phyloP scores from a whole-genome alignment of 2,329 filamentous ascomycete species.

The Verticillium albo-atrum region DNA sequence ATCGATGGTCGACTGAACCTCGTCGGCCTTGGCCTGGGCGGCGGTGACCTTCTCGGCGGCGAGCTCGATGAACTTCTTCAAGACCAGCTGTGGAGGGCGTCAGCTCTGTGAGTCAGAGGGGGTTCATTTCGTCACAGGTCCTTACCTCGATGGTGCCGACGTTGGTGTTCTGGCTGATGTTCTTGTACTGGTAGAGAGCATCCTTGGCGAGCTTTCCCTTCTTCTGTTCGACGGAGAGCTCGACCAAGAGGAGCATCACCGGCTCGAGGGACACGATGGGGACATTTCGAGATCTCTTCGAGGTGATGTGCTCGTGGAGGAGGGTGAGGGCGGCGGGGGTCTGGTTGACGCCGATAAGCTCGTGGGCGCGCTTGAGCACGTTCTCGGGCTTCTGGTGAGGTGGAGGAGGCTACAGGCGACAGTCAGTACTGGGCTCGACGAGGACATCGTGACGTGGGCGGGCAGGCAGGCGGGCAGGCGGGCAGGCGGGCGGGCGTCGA shows the following conservation, averaged over 20 bases:
- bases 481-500: not conserved
- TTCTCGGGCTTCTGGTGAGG: slow-evolving; percentile 98
- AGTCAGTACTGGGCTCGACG: slow-evolving; percentile 1
- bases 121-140: not conserved
- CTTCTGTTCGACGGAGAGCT: slow-evolving; percentile 93
- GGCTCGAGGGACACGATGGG: slow-evolving; percentile 95
- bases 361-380: slow-evolving; percentile 96
- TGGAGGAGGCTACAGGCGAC: slow-evolving; percentile 70
- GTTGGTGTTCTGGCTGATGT: slow-evolving; percentile 98
- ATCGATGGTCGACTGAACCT: slow-evolving; percentile 85
- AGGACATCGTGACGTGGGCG: not conserved
- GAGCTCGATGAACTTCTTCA: slow-evolving; percentile 97
- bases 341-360: slow-evolving; percentile 97
- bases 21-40: slow-evolving; percentile 92
- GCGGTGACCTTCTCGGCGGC: slow-evolving; percentile 94
- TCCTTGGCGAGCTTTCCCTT: slow-evolving; percentile 99
- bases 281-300: slow-evolving; percentile 94
- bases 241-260: slow-evolving; percentile 96
- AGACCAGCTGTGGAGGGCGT: slow-evolving; percentile 60
- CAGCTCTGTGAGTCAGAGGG: not conserved
- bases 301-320: slow-evolving; percentile 98
- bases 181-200: slow-evolving; percentile 99
- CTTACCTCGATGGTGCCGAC: slow-evolving; percentile 91
- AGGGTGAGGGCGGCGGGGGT: slow-evolving; percentile 85
- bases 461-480: not conserved